Base-by-base conservation (phyloP, 1,284 basidiomycete species). In the Ustanciosporium gigantosporum region DNA sequence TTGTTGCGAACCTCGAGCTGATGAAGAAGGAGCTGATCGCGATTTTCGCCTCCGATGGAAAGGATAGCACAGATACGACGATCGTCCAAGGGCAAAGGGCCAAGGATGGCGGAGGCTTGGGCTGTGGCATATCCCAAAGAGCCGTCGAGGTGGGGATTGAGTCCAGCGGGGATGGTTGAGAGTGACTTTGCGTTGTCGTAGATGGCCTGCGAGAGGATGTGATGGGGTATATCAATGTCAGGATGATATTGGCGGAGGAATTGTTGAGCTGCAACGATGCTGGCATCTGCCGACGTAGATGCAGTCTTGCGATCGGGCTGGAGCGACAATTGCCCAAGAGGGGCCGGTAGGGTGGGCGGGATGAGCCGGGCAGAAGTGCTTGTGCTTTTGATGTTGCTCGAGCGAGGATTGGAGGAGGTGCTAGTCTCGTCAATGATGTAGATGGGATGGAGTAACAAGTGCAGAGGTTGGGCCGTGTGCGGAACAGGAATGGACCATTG, bases 211-310 rank as follows among this genome's bases (percentile, higher is more conserved):
- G 59, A 46, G 3, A 56, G 41, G 4, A 62, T 14, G 16, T 32
- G 17, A n/a, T 56, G 46, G 2, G 59, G 59, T 6, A 62, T 34
- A 13, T 62, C 59, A 22, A 62, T 17, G 19, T 57, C 48, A 3
- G 48, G 41, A 31, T 56, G 36, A n/a, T 36, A 23, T 7, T 41
- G 44, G 15, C 36, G 47, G 22, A 62, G 16, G 19, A 48, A 56
- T 24, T 21, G 41, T 23, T 52, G 47, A 2, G 59, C 59, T 25
- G 52, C 34, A n/a, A 56, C 20, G 16, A 56, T 51, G 45, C 47
- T 48, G 34, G 52, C 52, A 31, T 62, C 59, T 35, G 53, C 27
- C 19, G 52, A 48, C 27, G 44, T 32, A 21, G 46, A 40, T 24
- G 45, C 47, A 1, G 36, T 32, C 11, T 17, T 29, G 7, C 24